These are phyloP conservation scores for Erythrobasidium hasegawianum DNA, from an alignment of 1,284 basidiomycete species.

Conservation along the genomic window DNA sequence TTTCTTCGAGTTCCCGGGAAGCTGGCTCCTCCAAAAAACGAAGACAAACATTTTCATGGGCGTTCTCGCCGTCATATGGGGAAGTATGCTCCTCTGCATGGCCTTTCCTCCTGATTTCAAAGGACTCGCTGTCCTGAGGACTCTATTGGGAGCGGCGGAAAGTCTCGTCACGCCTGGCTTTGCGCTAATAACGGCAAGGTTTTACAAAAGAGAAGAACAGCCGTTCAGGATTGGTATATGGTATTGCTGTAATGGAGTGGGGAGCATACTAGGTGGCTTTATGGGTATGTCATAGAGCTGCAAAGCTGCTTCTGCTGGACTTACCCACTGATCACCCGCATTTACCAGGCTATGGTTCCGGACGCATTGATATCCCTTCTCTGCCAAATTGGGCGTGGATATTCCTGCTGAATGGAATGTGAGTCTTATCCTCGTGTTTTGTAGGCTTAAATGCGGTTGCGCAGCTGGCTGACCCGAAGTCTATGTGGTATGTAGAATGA, in stretches of 20 bases:
- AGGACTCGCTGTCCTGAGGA: conserved; percentile 46
- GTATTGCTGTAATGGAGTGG: conserved; percentile 47
- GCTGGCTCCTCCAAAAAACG: conserved; percentile 43
- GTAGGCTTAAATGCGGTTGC: not conserved
- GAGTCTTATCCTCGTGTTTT: not conserved
- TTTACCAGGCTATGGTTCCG: conserved; percentile 45
- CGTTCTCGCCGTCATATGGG: conserved; percentile 47
- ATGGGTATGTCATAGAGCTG: conserved; percentile 31
- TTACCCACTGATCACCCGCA: not conserved
- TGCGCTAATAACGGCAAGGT: conserved; percentile 47
- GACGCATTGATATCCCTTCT: conserved; percentile 40
- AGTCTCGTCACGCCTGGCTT: conserved; percentile 49
- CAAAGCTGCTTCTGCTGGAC: not conserved
- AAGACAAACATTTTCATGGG: conserved; percentile 45
- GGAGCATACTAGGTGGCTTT: conserved; percentile 44
- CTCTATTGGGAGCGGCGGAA: conserved; percentile 48
- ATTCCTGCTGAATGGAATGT: conserved; percentile 45
- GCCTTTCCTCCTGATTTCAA: conserved; percentile 46
- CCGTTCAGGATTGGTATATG: conserved; percentile 44
- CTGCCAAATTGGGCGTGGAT: conserved; percentile 46
- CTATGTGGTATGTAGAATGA: conserved; percentile 41
- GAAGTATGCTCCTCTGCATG: conserved; percentile 45
- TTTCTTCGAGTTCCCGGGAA: conserved; percentile 46
- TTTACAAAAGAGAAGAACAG: conserved; percentile 49
- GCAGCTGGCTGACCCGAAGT: not conserved